Evolutionary conservation across 169 alveolate species (phyloP), one percentile per base, ranked within the genome.

Genomic region (Theileria annulata): DNA sequence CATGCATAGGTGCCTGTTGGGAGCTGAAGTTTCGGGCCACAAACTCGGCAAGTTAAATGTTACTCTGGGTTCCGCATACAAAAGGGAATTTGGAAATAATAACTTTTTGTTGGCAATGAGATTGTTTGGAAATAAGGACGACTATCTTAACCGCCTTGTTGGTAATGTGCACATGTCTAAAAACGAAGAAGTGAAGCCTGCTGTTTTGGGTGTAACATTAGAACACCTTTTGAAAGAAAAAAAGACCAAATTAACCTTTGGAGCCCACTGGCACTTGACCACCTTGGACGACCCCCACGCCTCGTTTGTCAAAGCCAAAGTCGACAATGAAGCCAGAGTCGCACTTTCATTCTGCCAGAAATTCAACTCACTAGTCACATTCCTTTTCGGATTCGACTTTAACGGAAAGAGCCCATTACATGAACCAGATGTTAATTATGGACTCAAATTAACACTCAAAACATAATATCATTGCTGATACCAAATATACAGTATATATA

Each of bases 181-280:
- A 30, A 33, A 30, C 75, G 80, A 3, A 42, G 23, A 31, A 68
- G 85, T n/a, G 5, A 17, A 23, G 75, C 89, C 79, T 13, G 72
- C 47, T 23, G 75, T 73, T 13, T 5, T 84, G 56, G 30, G 80
- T 17, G 90, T 68, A 17, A 58, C 77, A 15, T 58, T 77, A 12
- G 90, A 84, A 42, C 87, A 84, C 64, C 28, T n/a, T 23, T 12
- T 84, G 35, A 63, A 66, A n/a, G 79, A 35, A 49, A 49, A 66
- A 58, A 27, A n/a, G 48, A 71, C 82, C 31, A 78, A 51, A 49
- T 70, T 84, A 56, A 62, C 25, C 68, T 76, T 84, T 68, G 87
- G 78, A 13, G 90, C 77, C 25, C 72, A 62, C 74, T 84, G 87
- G 86, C 62, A 84, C 58, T 31, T 84, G 30, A 77, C 87, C 42